Conservation (phyloP, 139 green algal species). For the Micromonas pusilla region DNA sequence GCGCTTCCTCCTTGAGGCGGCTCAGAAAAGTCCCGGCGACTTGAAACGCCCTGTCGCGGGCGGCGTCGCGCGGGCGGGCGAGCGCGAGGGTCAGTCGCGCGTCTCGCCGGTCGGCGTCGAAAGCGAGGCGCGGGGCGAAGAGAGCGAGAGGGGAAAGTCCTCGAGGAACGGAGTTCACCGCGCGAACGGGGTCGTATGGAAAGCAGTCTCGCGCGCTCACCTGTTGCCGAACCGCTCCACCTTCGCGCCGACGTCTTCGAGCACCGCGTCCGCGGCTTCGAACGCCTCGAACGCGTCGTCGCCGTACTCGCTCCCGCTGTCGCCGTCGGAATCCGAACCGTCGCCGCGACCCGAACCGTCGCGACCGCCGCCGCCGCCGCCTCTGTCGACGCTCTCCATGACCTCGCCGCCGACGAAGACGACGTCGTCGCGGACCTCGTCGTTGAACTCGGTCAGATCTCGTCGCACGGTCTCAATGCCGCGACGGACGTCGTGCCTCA, state of each 20-base stretch:
- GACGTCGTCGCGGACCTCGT: background rate
- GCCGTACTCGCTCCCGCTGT: background rate
- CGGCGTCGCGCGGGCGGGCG: no score
- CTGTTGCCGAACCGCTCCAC: background rate
- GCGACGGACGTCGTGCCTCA: background rate
- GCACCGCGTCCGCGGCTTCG: background rate
- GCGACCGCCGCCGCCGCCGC: background rate
- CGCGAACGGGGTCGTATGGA: no score
- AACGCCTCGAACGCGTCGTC: background rate
- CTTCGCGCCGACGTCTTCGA: constrained; percentile 8
- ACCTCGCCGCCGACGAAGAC: background rate
- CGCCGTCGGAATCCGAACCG: background rate
- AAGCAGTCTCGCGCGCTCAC: no score
- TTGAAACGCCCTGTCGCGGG: no score
- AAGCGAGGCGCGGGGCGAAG: no score
- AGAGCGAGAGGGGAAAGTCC: no score
- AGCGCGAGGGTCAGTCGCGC: no score
- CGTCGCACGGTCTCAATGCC: background rate
- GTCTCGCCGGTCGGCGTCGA: no score
- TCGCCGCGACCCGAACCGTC: background rate
- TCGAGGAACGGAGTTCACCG: no score
- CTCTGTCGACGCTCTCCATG: background rate
- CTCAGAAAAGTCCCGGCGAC: no score
- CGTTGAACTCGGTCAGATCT: background rate
- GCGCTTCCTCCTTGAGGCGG: constrained; percentile 36